Conservation (phyloP, 2,329 filamentous ascomycete genomes). For the Chrysoporthe austroafricana region DNA sequence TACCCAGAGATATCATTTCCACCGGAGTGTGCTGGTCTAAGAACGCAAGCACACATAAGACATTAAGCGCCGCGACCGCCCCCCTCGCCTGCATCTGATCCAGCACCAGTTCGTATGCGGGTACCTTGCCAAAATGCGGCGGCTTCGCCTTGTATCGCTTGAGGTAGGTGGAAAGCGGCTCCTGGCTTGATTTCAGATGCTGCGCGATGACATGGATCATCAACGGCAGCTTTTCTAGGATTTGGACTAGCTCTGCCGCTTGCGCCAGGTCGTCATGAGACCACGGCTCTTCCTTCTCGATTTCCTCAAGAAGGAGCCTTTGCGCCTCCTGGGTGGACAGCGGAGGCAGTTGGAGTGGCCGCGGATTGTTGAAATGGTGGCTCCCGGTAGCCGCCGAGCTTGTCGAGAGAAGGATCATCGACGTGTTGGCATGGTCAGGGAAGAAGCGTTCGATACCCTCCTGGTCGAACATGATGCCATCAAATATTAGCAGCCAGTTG, state of each 20-base stretch:
- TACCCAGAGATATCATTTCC: constrained; percentile 64
- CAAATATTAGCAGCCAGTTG: constrained; percentile 71
- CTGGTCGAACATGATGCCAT: constrained; percentile 67
- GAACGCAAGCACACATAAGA: constrained; percentile 68
- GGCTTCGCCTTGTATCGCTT: constrained; percentile 59
- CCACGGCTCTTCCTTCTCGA: constrained; percentile 60
- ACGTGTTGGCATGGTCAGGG: constrained; percentile 65
- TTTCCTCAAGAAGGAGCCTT: constrained; percentile 63
- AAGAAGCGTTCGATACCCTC: constrained; percentile 63
- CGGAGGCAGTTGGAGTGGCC: constrained; percentile 57
- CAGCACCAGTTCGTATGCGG: constrained; percentile 51
- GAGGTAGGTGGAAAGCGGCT: constrained; percentile 65
- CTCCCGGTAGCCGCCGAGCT: constrained; percentile 60
- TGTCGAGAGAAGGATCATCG: constrained; percentile 71
- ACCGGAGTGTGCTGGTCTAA: constrained; percentile 68
- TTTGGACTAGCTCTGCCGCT: constrained; percentile 63
- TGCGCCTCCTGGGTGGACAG: constrained; percentile 62
- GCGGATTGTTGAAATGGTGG: constrained; percentile 62
- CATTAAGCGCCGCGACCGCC: constrained; percentile 60
- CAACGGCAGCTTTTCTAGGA: constrained; percentile 67
- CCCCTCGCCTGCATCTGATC: constrained; percentile 53
- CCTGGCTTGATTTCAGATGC: constrained; percentile 62
- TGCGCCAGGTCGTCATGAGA: constrained; percentile 58
- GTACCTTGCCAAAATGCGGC: constrained; percentile 51
- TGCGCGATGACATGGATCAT: constrained; percentile 70